Percentiles rank a stretch among this genome's conserved stretches.
phyloP scores from a whole-genome alignment of 768 basidiomycete genomes.

The Suillus brevipes region DNA sequence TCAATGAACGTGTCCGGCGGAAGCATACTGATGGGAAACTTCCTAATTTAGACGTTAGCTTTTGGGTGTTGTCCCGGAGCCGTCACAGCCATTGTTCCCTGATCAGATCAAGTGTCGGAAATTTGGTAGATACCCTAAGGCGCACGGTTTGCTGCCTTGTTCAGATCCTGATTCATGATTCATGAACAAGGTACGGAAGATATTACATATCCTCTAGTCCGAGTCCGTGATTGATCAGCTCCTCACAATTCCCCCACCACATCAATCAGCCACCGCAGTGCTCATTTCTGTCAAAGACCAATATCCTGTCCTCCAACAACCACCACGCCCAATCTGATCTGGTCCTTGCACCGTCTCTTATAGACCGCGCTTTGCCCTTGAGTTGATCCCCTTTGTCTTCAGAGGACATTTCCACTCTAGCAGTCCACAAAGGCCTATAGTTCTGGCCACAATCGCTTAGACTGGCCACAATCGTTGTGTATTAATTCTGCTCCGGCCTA shows the following conservation, averaged over 20 bases:
- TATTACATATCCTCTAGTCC: constrained; percentile 10
- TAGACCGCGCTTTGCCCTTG: background rate
- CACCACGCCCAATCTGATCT: constrained; percentile 9
- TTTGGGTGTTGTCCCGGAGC: background rate
- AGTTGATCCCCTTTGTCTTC: constrained; percentile 24
- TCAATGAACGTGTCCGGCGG: background rate
- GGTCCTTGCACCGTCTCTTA: constrained; percentile 5
- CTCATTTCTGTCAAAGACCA: background rate
- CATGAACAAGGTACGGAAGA: constrained; percentile 17
- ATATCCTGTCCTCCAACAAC: constrained; percentile 6
- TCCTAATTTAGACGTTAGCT: background rate
- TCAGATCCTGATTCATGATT: constrained; percentile 16
- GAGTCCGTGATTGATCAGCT: background rate
- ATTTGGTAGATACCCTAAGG: constrained; percentile 1
- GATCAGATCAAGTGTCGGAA: background rate
- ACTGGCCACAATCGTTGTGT: constrained; percentile 7
- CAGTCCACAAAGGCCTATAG: constrained; percentile 26
- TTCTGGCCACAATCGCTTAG: constrained; percentile 26
- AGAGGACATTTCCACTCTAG: background rate
- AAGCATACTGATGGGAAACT: background rate
- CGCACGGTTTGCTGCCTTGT: constrained; percentile 10
- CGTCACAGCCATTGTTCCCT: constrained; percentile 7
- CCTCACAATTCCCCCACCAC: background rate
- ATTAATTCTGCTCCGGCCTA: constrained; percentile 16
- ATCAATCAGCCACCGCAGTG: background rate